These are phyloP conservation scores for Chlorophyllum brunneum DNA, from an alignment of 768 basidiomycete species.

Conservation along the genomic window DNA sequence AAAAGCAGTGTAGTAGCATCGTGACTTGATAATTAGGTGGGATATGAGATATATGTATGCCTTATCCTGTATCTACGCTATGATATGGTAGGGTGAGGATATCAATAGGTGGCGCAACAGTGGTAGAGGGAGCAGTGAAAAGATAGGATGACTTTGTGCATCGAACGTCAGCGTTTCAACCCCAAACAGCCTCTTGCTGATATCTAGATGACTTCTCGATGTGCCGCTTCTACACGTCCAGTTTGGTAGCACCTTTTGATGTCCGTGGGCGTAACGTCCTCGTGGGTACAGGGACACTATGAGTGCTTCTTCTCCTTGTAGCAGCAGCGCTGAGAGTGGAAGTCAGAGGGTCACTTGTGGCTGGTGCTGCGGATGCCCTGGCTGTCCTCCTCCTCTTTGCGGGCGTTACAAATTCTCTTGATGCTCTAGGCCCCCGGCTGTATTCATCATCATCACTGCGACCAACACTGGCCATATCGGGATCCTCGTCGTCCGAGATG, in stretches of 20 bases:
- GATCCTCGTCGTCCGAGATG: slow-evolving; percentile 7
- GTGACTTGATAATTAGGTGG: neutral
- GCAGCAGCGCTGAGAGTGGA: slow-evolving; percentile 14
- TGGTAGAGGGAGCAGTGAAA: too few relatives aligned
- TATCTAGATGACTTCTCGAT: too few relatives aligned
- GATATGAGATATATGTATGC: neutral
- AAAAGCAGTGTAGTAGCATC: slow-evolving; percentile 3
- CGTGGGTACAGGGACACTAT: slow-evolving; percentile 22
- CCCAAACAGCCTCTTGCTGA: too few relatives aligned
- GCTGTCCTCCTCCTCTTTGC: slow-evolving; percentile 28
- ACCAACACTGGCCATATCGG: slow-evolving; percentile 19
- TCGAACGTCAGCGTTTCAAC: too few relatives aligned
- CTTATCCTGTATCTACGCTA: too few relatives aligned
- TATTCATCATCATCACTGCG: slow-evolving; percentile 19
- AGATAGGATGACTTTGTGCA: too few relatives aligned
- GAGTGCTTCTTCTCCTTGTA: neutral
- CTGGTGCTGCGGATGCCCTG: neutral
- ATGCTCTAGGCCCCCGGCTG: slow-evolving; percentile 15
- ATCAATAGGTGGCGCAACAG: too few relatives aligned
- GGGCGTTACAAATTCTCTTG: slow-evolving; percentile 18
- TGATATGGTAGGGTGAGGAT: too few relatives aligned
- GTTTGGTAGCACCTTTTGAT: slow-evolving; percentile 45
- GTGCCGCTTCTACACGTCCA: slow-evolving; percentile 46
- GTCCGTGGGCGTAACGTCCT: slow-evolving; percentile 58
- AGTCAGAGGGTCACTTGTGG: slow-evolving; percentile 13